phyloP scores from a whole-genome alignment of 768 basidiomycete genomes.

The Chalciporus pseudorubinellus region DNA sequence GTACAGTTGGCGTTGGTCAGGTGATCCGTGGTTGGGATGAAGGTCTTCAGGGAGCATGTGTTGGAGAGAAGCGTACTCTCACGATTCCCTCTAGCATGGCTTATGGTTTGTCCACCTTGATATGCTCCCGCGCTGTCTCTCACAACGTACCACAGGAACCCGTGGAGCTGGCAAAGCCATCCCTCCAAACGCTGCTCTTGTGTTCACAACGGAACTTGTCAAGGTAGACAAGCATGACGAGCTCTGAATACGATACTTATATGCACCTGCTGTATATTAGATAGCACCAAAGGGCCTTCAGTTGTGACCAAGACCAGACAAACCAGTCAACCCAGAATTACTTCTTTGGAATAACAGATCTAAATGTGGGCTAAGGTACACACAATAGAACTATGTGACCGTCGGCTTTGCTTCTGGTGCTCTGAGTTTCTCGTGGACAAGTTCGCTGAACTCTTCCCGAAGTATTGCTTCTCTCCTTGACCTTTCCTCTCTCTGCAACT shows the following conservation, averaged over 20 bases:
- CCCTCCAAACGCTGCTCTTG: constrained; percentile 73
- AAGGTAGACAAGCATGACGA: constrained; percentile 54
- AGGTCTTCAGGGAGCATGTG: constrained; percentile 81
- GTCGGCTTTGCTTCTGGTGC: constrained; percentile 33
- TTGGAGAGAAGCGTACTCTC: constrained; percentile 83
- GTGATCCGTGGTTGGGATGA: constrained; percentile 87
- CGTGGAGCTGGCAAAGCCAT: constrained; percentile 78
- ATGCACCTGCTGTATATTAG: neutral
- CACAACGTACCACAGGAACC: constrained; percentile 44
- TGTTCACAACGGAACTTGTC: constrained; percentile 87
- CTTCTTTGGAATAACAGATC: neutral
- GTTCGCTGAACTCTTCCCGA: constrained; percentile 84
- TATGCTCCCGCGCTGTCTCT: neutral
- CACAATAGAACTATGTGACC: constrained; percentile 4
- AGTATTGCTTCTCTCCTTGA: constrained; percentile 87
- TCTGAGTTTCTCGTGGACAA: constrained; percentile 75
- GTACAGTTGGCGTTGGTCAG: constrained; percentile 70
- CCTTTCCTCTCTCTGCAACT: constrained; percentile 92
- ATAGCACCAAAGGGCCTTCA: neutral
- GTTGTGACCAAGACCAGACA: neutral
- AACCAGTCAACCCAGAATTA: neutral
- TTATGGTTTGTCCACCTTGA: constrained; percentile 61
- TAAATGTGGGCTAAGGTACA: neutral
- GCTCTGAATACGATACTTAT: constrained; percentile 37
- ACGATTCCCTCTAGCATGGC: constrained; percentile 80